These are phyloP conservation scores for Termitomyces sp. DNA, from an alignment of 768 basidiomycete genomes.

Conservation along the genomic window DNA sequence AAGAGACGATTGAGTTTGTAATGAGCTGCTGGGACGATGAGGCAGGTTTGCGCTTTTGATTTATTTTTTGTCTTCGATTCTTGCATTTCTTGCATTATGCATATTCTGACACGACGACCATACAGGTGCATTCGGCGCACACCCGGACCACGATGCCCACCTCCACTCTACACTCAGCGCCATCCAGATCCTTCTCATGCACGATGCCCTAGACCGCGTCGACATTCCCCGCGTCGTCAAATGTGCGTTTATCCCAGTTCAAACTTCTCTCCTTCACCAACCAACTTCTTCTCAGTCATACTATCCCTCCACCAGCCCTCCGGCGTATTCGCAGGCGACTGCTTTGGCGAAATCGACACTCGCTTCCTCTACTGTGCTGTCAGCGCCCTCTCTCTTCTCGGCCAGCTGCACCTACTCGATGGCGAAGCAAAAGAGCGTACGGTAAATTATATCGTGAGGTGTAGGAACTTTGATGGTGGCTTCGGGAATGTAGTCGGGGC, in stretches of 20 bases:
- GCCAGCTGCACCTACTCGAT: constrained; percentile 68
- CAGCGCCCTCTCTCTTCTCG: constrained; percentile 77
- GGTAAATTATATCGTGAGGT: constrained; percentile 68
- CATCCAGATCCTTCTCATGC: constrained; percentile 87
- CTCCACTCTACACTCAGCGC: constrained; percentile 85
- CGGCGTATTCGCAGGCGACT: constrained; percentile 88
- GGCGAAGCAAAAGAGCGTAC: constrained; percentile 63
- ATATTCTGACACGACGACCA: constrained; percentile 1
- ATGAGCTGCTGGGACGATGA: constrained; percentile 95
- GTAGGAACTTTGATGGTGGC: constrained; percentile 94
- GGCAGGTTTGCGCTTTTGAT: constrained; percentile 49
- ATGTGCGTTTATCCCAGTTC: constrained; percentile 49
- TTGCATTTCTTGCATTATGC: not conserved
- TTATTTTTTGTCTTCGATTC: not conserved
- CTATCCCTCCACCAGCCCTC: constrained; percentile 81
- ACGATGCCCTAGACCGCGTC: constrained; percentile 73
- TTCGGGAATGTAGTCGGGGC: constrained; percentile 84
- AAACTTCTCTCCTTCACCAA: not conserved
- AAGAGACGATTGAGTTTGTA: constrained; percentile 87
- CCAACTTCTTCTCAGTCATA: constrained; percentile 55
- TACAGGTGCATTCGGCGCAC: constrained; percentile 87
- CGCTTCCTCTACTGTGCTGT: constrained; percentile 91
- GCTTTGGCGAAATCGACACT: constrained; percentile 90
- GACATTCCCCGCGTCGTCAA: constrained; percentile 68
- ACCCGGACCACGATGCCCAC: constrained; percentile 92